Evolutionary conservation across 2,329 filamentous ascomycete species (phyloP), one percentile per base, ranked within the genome.

Genomic region (Colletotrichum sp.): DNA sequence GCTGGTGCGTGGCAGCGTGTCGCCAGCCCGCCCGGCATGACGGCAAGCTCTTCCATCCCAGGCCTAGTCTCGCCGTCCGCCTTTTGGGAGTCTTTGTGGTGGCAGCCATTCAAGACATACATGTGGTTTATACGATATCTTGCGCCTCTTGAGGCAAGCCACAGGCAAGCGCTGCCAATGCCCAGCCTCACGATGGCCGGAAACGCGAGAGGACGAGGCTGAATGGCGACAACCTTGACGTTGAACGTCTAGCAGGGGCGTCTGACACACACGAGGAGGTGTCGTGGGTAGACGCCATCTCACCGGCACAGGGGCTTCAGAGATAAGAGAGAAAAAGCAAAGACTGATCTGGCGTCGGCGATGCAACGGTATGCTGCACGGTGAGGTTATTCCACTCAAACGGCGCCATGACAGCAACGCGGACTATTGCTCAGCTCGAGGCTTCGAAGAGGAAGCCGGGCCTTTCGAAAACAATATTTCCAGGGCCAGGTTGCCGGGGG

Each of bases 271-370:
- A 60, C 28, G 28, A 60, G 24, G 24, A 28, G 57, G 9, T 28
- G 57, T 28, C 57, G 26, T 13, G 28, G 28, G 28, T 18, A 60
- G 18, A 67, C 26, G 64, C 64, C 64, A 67, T 55, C n/a, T 26
- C 16, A 61, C 32, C 15, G 21, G 55, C 32, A 39, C 55, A 67
- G 55, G 63, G 63, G 26, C 55, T 16, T 7, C 36, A 72, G 30
- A 75, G 72, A 75, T 75, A 75, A 73, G 43, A 67, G 43, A 59
- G 28, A 57, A 65, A 66, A 67, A 32, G 60, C 59, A 72, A 70
- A 43, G 39, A 63, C 18, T 55, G 21, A 34, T 43, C 24, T 55
- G 61, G 63, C 69, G 63, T 26, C 39, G 69, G 30, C 39, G 61
- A 72, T 74, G 68, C 61, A 61, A 72, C 72, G 21, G 36, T 61